Evolutionary conservation across 306 rosid species (phyloP).

Genomic region (Casuarina cunninghamiana): DNA sequence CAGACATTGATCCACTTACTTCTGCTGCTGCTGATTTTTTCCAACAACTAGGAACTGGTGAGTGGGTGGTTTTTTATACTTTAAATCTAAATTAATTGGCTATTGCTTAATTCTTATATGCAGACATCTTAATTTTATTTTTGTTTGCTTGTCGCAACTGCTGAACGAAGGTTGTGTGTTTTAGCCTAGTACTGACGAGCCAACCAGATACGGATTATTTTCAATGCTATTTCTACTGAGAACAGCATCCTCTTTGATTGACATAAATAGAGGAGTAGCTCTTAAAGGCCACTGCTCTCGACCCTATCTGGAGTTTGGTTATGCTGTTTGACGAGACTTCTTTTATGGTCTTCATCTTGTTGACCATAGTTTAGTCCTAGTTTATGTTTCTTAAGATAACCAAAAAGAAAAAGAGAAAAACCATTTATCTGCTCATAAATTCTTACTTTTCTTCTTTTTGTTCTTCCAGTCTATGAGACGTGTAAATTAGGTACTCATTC

Average conservation of each 20-base stretch:
- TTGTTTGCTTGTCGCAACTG: constrained; percentile 15
- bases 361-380: constrained; percentile 23
- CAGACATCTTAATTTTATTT: constrained; percentile 11
- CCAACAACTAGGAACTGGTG: constrained; percentile 96
- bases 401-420: background rate
- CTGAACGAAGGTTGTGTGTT: background rate
- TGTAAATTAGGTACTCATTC: constrained; percentile 97
- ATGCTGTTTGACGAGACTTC: background rate
- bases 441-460: constrained; percentile 9
- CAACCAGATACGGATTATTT: constrained; percentile 1
- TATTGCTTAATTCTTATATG: constrained; percentile 20
- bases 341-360: background rate
- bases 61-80: constrained; percentile 31
- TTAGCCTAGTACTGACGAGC: background rate
- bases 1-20: constrained; percentile 93
- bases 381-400: background rate
- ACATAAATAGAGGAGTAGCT: background rate
- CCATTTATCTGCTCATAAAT: constrained; percentile 3
- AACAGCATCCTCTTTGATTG: background rate
- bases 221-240: background rate
- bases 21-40: constrained; percentile 94
- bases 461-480: constrained; percentile 82
- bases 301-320: background rate
- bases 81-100: constrained; percentile 14
- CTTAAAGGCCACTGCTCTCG: too few species aligned